A percentile compares a stretch with the other conserved stretches of the same genome.
Conservation (phyloP, 2,329 filamentous ascomycete genomes). For the Clonostachys sp. region DNA sequence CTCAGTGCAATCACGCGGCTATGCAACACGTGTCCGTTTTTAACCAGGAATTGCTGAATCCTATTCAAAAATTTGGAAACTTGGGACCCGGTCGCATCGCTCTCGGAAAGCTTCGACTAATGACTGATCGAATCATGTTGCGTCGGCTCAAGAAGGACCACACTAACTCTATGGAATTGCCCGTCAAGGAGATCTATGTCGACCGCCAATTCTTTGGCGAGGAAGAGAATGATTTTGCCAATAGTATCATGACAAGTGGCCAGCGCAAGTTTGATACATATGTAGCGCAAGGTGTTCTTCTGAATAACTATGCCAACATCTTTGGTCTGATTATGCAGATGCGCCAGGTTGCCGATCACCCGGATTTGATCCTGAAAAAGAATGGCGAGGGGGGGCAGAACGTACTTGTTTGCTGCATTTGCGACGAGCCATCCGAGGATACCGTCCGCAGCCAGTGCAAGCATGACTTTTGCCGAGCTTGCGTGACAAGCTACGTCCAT, state of each 20-base stretch:
- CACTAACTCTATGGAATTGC: constrained; percentile 91
- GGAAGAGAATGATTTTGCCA: constrained; percentile 91
- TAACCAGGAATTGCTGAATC: constrained; percentile 92
- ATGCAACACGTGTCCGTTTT: constrained; percentile 59
- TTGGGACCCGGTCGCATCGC: constrained; percentile 60
- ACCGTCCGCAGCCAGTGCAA: constrained; percentile 88
- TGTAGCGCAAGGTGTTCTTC: constrained; percentile 85
- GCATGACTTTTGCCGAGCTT: constrained; percentile 61
- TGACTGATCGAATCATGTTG: constrained; percentile 93
- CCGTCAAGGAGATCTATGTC: constrained; percentile 88
- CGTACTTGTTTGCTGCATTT: constrained; percentile 86
- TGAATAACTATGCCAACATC: constrained; percentile 98
- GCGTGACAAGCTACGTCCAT: constrained; percentile 53
- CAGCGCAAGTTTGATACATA: constrained; percentile 92
- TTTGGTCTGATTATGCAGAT: constrained; percentile 99
- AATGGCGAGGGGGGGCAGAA: constrained; percentile 83
- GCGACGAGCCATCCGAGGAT: constrained; percentile 93
- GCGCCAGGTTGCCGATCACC: constrained; percentile 95
- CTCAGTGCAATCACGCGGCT: constrained; percentile 46
- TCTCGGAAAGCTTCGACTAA: constrained; percentile 75
- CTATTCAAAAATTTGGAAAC: constrained; percentile 63
- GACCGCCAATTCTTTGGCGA: constrained; percentile 96
- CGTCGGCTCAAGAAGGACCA: constrained; percentile 92
- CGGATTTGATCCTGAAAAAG: constrained; percentile 89
- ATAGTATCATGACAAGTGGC: constrained; percentile 91